Evolutionary conservation across 345 rosid species (phyloP).

Genomic region (Trapa incisa): DNA sequence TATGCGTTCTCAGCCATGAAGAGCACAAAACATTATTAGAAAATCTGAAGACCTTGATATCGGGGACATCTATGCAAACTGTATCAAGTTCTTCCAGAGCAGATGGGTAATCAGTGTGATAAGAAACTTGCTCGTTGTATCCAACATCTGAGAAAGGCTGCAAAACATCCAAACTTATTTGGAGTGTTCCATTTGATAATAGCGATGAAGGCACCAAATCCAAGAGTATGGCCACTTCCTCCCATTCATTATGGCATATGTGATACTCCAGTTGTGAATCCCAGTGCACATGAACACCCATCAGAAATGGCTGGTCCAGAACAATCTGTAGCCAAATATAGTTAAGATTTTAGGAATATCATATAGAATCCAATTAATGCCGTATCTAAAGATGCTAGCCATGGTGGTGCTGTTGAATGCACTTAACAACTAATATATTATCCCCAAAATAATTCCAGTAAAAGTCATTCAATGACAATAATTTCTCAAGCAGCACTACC

Average conservation of each 20-base stretch:
- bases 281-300: conserved; percentile 93
- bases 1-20: conserved; percentile 54
- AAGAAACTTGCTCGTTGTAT: conserved; percentile 27
- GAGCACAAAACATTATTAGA: conserved; percentile 46
- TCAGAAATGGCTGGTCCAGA: conserved; percentile 83
- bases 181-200: conserved; percentile 62
- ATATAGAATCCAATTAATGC: neutral
- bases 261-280: conserved; percentile 88
- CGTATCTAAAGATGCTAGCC: neutral
- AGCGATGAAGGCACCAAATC: conserved; percentile 59
- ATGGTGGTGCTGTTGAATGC: neutral
- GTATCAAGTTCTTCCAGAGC: conserved; percentile 71
- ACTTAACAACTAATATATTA: neutral
- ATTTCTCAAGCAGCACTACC: neutral
- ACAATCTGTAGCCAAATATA: conserved; percentile 51
- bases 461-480: neutral
- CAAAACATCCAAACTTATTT: conserved; percentile 53
- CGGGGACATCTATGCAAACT: conserved; percentile 71
- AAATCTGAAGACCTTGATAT: conserved; percentile 50
- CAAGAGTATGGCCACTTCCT: conserved; percentile 69
- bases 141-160: conserved; percentile 37
- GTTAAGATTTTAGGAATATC: neutral
- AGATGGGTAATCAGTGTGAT: conserved; percentile 41
- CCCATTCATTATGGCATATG: conserved; percentile 83
- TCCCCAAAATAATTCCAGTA: neutral